These are phyloP conservation scores for Penicillium cataractarum DNA, from an alignment of 495 filamentous ascomycete genomes.

Conservation along the genomic window DNA sequence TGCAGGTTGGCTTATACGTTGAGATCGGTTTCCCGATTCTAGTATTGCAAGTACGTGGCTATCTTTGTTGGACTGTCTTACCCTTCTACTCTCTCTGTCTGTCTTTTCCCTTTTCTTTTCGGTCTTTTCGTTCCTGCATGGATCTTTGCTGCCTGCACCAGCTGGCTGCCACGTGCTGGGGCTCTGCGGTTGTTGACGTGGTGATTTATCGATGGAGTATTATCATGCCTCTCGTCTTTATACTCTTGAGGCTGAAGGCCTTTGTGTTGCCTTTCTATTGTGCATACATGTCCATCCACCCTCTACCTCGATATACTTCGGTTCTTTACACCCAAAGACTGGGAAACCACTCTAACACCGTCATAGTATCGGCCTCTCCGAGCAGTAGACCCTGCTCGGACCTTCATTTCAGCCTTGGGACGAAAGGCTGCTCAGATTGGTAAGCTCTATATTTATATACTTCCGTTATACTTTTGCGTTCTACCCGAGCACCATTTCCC, in stretches of 20 bases:
- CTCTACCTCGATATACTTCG: not conserved
- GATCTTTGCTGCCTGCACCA: constrained; percentile 20
- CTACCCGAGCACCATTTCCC: not conserved
- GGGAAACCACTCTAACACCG: not conserved
- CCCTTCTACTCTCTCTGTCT: not conserved
- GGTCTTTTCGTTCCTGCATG: constrained; percentile 25
- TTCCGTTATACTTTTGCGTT: not conserved
- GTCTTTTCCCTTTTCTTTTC: not conserved
- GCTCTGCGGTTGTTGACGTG: constrained; percentile 22
- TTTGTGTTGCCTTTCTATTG: too few relatives aligned
- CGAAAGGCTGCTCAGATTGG: not conserved
- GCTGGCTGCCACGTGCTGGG: constrained; percentile 25
- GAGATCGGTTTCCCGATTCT: constrained; percentile 12
- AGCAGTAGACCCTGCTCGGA: not conserved
- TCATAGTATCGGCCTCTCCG: not conserved
- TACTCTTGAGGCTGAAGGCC: not conserved
- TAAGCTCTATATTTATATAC: not conserved
- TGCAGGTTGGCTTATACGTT: constrained; percentile 12
- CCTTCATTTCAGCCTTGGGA: not conserved
- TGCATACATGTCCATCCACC: too few relatives aligned
- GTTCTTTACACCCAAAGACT: not conserved
- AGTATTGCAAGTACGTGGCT: constrained; percentile 16
- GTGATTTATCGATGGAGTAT: not conserved
- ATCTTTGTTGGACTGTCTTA: not conserved
- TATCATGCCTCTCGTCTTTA: not conserved